Percentiles rank a stretch among this genome's conserved stretches.
Evolutionary conservation across 495 filamentous ascomycete genomes (phyloP).

Genomic region (Podospora appendiculata): DNA sequence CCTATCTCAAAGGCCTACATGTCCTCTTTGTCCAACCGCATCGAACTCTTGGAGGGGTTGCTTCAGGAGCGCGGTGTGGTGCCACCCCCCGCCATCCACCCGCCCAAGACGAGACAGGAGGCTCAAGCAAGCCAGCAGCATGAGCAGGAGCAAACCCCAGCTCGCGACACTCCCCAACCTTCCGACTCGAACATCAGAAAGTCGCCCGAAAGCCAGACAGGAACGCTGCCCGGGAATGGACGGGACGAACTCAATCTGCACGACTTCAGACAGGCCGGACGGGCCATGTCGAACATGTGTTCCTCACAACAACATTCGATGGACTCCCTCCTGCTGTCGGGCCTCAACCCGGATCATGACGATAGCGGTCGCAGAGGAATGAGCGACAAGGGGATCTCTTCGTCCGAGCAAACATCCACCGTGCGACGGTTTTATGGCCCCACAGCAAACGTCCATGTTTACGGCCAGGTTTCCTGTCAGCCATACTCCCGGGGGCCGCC

Average conservation of each 20-base stretch:
- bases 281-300: not conserved
- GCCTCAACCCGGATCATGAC: constrained; percentile 27
- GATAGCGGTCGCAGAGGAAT: constrained; percentile 5
- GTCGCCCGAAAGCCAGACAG: constrained; percentile 13
- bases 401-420: constrained; percentile 36
- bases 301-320: constrained; percentile 7
- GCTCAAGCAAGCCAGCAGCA: constrained; percentile 14
- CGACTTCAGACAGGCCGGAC: constrained; percentile 6
- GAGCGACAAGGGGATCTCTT: constrained; percentile 29
- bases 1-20: constrained; percentile 52
- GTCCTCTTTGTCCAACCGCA: constrained; percentile 44
- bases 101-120: constrained; percentile 42
- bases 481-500: constrained; percentile 12
- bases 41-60: constrained; percentile 42
- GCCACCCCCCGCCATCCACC: constrained; percentile 42
- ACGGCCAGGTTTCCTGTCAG: constrained; percentile 11
- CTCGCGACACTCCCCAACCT: constrained; percentile 1
- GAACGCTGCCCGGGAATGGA: constrained; percentile 20
- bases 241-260: constrained; percentile 17
- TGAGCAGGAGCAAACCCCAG: constrained; percentile 4
- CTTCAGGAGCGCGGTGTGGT: constrained; percentile 39
- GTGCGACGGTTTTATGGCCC: constrained; percentile 40
- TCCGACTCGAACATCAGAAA: constrained; percentile 7
- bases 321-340: constrained; percentile 22
- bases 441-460: constrained; percentile 32